Evolutionary conservation across 75 land plant genomes (phyloP).

Genomic region (Cunninghamia lanceolata): DNA sequence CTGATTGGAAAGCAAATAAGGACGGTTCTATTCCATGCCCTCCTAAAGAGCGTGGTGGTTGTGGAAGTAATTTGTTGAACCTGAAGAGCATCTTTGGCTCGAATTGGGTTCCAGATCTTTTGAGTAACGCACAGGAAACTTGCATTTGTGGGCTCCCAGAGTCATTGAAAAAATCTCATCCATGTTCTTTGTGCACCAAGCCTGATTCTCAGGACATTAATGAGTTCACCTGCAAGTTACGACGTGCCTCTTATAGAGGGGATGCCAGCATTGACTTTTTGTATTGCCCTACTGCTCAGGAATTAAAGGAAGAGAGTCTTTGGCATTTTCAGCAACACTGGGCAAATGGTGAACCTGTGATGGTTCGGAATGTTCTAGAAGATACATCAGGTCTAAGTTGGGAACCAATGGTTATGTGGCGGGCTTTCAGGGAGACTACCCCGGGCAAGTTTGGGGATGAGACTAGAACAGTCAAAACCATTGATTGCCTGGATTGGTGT

Average conservation of each 20-base stretch:
- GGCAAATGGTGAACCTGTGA: too few species aligned
- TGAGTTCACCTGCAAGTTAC: slow-evolving; percentile 12
- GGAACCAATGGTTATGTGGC: slow-evolving; percentile 72
- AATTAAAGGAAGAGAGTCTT: slow-evolving; percentile 6
- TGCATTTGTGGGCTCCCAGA: not conserved
- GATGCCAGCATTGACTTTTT: slow-evolving; percentile 53
- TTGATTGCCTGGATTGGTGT: slow-evolving; percentile 89
- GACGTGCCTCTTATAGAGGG: slow-evolving; percentile 55
- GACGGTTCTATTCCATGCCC: slow-evolving; percentile 45
- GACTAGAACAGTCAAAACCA: slow-evolving; percentile 38
- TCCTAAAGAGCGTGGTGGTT: too few species aligned
- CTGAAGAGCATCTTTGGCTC: too few species aligned
- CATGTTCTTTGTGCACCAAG: slow-evolving; percentile 25
- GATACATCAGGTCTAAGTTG: too few species aligned
- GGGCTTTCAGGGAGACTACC: slow-evolving; percentile 54
- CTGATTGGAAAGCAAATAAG: slow-evolving; percentile 41
- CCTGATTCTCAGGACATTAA: not conserved
- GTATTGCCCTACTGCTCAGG: slow-evolving; percentile 49
- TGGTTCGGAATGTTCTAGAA: too few species aligned
- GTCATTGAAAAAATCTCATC: slow-evolving; percentile 6
- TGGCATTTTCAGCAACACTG: too few species aligned
- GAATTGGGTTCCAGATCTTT: slow-evolving; percentile 29
- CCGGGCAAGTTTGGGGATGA: slow-evolving; percentile 33
- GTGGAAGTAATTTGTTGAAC: too few species aligned
- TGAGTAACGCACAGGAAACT: slow-evolving; percentile 18